Base-by-base conservation (phyloP, 1,284 basidiomycete genomes). In the Puccinia polysora region DNA sequence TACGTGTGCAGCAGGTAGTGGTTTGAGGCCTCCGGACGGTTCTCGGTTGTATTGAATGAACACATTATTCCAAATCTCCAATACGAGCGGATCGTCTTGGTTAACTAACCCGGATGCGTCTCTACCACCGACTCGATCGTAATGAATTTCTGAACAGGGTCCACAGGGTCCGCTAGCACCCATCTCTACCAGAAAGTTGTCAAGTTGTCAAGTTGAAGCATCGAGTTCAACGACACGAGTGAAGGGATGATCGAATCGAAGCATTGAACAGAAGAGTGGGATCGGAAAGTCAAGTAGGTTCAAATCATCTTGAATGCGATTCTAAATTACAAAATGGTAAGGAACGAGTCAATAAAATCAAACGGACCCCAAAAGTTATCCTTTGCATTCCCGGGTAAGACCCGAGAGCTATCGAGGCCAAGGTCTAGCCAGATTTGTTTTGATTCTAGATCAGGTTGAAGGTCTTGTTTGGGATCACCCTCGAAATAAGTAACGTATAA, bases 121-220 rank as follows among this genome's bases (percentile, higher is more conserved):
- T 43, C 68, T 23, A 50, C 68, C 68, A 12, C 68, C 68, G 18
- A 71, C 58, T 25, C 68, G 25, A 63, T 71, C 68, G 38, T 71
- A 71, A 62, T 71, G 68, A 53, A 71, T 71, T 56, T 71, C 68
- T 32, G 68, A 71, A 62, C 68, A 71, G 7, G 68, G 68, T 55
- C 68, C 68, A 63, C 68, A 71, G 2, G 68, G 68, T 2, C 68
- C 68, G 63, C 45, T 71, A n/a, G 68, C 34, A 5, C 68, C 68
- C 68, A 71, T 71, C 47, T 71, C 68, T 72, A 55, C 4, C 25
- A 20, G 5, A 58, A 34, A 58, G n/a, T n/a, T n/a, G n/a, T n/a
- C n/a, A n/a, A n/a, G n/a, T n/a, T n/a, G n/a, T n/a, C n/a, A n/a
- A n/a, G n/a, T n/a, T n/a, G n/a, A n/a, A n/a, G n/a, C n/a, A n/a